These are phyloP conservation scores for Arabidopsis lyrata DNA, from an alignment of 441 rosid species.

Conservation along the genomic window DNA sequence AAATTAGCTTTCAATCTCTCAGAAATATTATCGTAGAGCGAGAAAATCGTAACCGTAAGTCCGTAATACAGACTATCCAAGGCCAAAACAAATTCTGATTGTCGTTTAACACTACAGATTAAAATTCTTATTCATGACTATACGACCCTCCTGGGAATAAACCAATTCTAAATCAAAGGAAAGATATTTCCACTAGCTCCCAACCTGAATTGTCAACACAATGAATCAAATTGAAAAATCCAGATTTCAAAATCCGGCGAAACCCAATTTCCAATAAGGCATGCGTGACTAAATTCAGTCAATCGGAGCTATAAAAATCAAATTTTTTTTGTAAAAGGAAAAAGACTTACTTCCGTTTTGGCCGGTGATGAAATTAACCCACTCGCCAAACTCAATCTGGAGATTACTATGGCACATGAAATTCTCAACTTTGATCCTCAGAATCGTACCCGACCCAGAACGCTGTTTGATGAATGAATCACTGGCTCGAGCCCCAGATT, in stretches of 20 bases:
- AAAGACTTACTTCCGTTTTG: slow-evolving; percentile 78
- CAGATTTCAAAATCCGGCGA: not conserved
- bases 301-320: not conserved
- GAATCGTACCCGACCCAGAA: slow-evolving; percentile 66
- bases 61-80: not conserved
- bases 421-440: slow-evolving; percentile 76
- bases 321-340: not conserved
- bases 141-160: not conserved
- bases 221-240: not conserved
- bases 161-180: slow-evolving; percentile 12
- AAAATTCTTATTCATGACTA: not conserved
- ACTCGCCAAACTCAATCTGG: slow-evolving; percentile 74
- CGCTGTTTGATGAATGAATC: slow-evolving; percentile 33
- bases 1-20: slow-evolving; percentile 16
- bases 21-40: not conserved
- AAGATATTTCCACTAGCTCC: not conserved
- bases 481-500: slow-evolving; percentile 39
- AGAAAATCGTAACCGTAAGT: not conserved
- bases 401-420: slow-evolving; percentile 88
- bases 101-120: slow-evolving; percentile 2
- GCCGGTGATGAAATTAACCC: slow-evolving; percentile 90
- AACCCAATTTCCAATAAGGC: slow-evolving; percentile 12
- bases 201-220: not conserved
- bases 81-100: not conserved
- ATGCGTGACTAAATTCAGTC: slow-evolving; percentile 2